A percentile compares a stretch with the other conserved stretches of the same genome.
phyloP scores from a whole-genome alignment of 768 basidiomycete genomes.

The Lactifluus subvellereus region DNA sequence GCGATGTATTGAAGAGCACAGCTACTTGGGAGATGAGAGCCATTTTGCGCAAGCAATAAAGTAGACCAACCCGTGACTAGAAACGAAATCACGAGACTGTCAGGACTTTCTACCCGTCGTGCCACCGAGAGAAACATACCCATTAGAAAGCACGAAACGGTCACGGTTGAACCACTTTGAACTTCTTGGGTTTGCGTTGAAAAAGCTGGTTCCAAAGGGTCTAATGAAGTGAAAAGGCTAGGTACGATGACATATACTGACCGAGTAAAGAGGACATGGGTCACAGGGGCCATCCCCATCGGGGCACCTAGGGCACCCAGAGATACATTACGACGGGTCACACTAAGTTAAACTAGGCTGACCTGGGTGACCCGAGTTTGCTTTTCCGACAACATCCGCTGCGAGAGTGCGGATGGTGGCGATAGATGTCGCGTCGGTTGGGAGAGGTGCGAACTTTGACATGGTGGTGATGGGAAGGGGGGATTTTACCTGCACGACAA shows the following conservation, averaged over 20 bases:
- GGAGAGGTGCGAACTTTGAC: conserved; percentile 36
- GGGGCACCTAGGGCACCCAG: conserved; percentile 61
- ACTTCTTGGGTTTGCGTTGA: conserved; percentile 84
- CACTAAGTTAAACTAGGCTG: conserved; percentile 19
- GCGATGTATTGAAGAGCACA: conserved; percentile 92
- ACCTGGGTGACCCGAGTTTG: conserved; percentile 95
- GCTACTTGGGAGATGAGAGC: conserved; percentile 34
- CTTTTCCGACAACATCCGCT: conserved; percentile 72
- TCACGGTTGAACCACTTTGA: conserved; percentile 96
- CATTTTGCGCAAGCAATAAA: background rate
- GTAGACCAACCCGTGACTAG: conserved; percentile 66
- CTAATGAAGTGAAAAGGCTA: conserved; percentile 2
- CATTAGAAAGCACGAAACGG: conserved; percentile 95
- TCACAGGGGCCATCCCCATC: conserved; percentile 86
- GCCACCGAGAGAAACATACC: conserved; percentile 43
- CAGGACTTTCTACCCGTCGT: background rate
- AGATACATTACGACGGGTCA: background rate
- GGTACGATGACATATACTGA: conserved; percentile 39
- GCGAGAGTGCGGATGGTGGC: conserved; percentile 74
- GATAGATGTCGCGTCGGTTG: conserved; percentile 53
- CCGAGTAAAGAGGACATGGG: conserved; percentile 79
- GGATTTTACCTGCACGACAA: background rate
- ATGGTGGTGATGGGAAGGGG: conserved; percentile 27
- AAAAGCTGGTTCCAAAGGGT: conserved; percentile 46
- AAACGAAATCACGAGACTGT: conserved; percentile 18